These are phyloP conservation scores for Euptelea pleiosperma DNA, from an alignment of 164 flowering plant species.

Conservation along the genomic window DNA sequence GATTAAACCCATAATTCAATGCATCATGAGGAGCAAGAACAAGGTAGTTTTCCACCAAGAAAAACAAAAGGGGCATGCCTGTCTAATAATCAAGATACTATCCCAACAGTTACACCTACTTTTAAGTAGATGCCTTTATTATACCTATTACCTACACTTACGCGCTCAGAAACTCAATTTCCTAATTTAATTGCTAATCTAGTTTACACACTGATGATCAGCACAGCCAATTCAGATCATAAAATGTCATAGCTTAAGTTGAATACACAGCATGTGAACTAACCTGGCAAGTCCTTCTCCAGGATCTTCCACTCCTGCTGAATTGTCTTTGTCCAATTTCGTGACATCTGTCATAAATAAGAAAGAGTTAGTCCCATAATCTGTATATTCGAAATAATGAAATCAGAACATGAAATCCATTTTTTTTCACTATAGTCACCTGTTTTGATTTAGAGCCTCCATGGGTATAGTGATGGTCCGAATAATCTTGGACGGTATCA, in stretches of 20 bases:
- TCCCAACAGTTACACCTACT: too few relatives aligned
- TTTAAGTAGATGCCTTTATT: too few relatives aligned
- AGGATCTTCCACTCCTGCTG: constrained; percentile 81
- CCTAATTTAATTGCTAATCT: too few relatives aligned
- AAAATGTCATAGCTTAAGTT: not conserved
- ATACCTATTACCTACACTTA: too few relatives aligned
- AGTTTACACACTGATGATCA: too few relatives aligned
- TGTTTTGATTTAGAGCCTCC: constrained; percentile 29
- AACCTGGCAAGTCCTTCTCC: constrained; percentile 72
- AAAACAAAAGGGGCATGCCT: too few relatives aligned
- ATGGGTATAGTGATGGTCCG: constrained; percentile 58
- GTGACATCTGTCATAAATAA: constrained; percentile 27
- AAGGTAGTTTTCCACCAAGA: too few relatives aligned
- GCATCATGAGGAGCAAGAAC: too few relatives aligned
- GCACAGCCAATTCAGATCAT: too few relatives aligned
- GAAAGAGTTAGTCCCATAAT: constrained; percentile 9
- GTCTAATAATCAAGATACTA: too few relatives aligned
- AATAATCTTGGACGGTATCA: constrained; percentile 60
- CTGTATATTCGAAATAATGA: not conserved
- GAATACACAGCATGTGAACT: not conserved
- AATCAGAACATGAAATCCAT: not conserved
- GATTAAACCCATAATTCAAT: too few relatives aligned
- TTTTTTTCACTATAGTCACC: constrained; percentile 25
- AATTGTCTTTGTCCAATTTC: constrained; percentile 52
- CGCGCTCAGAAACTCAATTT: too few relatives aligned